phyloP scores from a whole-genome alignment of 169 alveolate species.

The Neospora caninum region DNA sequence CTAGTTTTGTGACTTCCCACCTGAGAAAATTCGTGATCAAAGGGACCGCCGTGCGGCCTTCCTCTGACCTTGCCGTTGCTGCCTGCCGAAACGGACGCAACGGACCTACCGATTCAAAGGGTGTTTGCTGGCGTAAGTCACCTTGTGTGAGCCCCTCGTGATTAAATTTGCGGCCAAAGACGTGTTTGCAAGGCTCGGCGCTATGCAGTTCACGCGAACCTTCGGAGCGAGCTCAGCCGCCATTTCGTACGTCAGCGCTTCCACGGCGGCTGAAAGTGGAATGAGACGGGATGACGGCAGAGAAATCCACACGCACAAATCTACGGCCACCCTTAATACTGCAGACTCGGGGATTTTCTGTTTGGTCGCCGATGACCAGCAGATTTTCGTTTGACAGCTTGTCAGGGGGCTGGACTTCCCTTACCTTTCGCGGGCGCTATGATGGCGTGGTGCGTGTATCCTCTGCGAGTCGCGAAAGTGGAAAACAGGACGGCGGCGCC shows the following conservation, averaged over 20 bases:
- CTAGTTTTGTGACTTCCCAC: too few relatives aligned
- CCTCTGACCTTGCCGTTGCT: background rate
- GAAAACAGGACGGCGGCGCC: slow-evolving; percentile 34
- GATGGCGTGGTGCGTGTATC: slow-evolving; percentile 6
- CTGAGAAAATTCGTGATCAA: too few relatives aligned
- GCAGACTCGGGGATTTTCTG: too few relatives aligned
- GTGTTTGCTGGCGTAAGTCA: background rate
- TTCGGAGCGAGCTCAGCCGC: slow-evolving; percentile 36
- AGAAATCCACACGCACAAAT: background rate
- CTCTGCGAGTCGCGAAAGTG: background rate
- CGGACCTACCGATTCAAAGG: slow-evolving; percentile 1
- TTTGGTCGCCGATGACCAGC: too few relatives aligned
- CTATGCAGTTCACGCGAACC: slow-evolving; percentile 45
- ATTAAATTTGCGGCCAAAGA: background rate
- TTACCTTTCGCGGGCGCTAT: slow-evolving; percentile 37
- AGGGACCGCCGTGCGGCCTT: too few relatives aligned
- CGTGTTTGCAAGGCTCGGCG: slow-evolving; percentile 15
- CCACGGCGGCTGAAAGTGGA: slow-evolving; percentile 30
- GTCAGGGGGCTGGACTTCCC: background rate
- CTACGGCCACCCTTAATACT: too few relatives aligned
- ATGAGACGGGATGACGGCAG: background rate
- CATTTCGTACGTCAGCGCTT: background rate
- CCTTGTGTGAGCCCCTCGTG: background rate
- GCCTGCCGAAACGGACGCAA: background rate
- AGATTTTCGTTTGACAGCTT: too few relatives aligned